Base-by-base conservation (phyloP, 108 stramenopile species). In the Seminavis robusta region DNA sequence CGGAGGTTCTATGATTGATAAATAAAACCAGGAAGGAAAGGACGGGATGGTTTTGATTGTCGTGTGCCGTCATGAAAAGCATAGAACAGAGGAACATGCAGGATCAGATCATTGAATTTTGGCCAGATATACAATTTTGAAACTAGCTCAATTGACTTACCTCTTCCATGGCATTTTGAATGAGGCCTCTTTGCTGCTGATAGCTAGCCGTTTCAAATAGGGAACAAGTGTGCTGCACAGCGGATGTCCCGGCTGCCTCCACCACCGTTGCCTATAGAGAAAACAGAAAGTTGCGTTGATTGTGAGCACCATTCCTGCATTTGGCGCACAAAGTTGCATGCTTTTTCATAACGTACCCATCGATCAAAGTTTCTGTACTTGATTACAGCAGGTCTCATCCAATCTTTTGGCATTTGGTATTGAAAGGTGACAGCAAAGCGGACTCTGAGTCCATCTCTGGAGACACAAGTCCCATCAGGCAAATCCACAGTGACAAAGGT, bases 211-310 rank as follows among this genome's bases (percentile, higher is more conserved):
- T 40, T 8, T 13, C 9, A 24, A 53, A 61, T 31, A 69, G 65
- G 17, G 44, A n/a, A 47, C 78, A 80, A 5, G 69, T 56, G 41
- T 74, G 78, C 21, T 74, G 72, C 27, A 80, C 45, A 10, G 73
- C 73, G 10, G 33, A 34, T 37, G 52, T 15, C 2, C 67, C 78
- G 33, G 73, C 73, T 19, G 44, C 31, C 26, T 61, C 61, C 3
- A 80, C 78, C 8, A 68, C 52, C 17, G 25, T 39, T 0, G 55
- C 45, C 36, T 13, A 37, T n/a, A n/a, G n/a, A n/a, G n/a, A n/a
- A n/a, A n/a, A n/a, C n/a, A n/a, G n/a, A n/a, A n/a, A n/a, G n/a
- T n/a, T n/a, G n/a, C n/a, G n/a, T n/a, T n/a, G n/a, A n/a, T n/a
- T n/a, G n/a, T n/a, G n/a, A n/a, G n/a, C n/a, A n/a, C n/a, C n/a